These are phyloP conservation scores for Gymnopilus dilepis DNA, from an alignment of 768 basidiomycete genomes.

Conservation along the genomic window DNA sequence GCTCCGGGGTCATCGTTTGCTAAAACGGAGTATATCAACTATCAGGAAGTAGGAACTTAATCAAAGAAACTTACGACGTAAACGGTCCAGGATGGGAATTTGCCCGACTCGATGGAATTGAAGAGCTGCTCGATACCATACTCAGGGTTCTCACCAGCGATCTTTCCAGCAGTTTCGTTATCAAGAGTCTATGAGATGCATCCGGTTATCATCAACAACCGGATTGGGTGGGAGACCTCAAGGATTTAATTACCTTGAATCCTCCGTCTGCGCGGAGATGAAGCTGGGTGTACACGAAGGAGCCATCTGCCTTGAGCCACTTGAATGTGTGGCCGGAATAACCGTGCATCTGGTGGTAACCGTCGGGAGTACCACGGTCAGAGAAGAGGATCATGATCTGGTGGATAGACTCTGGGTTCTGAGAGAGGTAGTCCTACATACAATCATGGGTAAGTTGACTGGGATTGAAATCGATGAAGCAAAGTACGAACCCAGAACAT, in stretches of 20 bases:
- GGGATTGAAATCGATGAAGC: background rate
- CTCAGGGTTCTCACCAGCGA: slow-evolving; percentile 82
- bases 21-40: slow-evolving; percentile 31
- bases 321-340: slow-evolving; percentile 95
- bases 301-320: slow-evolving; percentile 83
- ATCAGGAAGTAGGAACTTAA: background rate
- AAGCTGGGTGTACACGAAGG: slow-evolving; percentile 86
- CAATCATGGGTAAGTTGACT: background rate
- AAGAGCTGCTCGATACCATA: slow-evolving; percentile 82
- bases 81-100: slow-evolving; percentile 88
- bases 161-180: slow-evolving; percentile 61
- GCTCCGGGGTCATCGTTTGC: slow-evolving; percentile 93
- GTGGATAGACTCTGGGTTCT: slow-evolving; percentile 89
- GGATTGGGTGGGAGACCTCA: slow-evolving; percentile 1
- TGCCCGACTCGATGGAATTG: slow-evolving; percentile 80
- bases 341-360: slow-evolving; percentile 86
- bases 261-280: slow-evolving; percentile 82
- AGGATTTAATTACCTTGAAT: slow-evolving; percentile 63
- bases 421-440: slow-evolving; percentile 80
- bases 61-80: slow-evolving; percentile 62
- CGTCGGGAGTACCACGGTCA: slow-evolving; percentile 94
- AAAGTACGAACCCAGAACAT: slow-evolving; percentile 72
- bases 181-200: slow-evolving; percentile 65
- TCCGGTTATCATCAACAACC: slow-evolving; percentile 13
- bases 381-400: slow-evolving; percentile 91